Conservation (phyloP, 83 land plant species). For the Thuja plicata region DNA sequence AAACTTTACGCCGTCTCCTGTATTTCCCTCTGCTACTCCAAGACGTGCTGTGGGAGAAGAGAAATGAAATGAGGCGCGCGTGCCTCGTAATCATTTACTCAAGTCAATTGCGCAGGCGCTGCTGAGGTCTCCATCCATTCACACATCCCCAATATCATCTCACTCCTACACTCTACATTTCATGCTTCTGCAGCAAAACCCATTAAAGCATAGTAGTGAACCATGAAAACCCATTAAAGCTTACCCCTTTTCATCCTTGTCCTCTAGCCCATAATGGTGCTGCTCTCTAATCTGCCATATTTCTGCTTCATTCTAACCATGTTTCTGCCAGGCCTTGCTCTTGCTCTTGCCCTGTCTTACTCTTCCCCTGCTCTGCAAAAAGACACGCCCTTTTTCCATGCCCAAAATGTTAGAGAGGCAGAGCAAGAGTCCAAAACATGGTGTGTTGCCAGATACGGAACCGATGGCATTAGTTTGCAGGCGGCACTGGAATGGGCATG, state of each 20-base stretch:
- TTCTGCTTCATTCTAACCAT: neutral
- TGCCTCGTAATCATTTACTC: no score
- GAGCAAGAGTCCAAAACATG: conserved; percentile 18
- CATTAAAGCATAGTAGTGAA: no score
- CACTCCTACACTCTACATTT: no score
- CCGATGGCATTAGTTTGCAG: conserved; percentile 41
- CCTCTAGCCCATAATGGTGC: neutral
- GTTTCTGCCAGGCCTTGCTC: neutral
- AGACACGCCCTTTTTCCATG: neutral
- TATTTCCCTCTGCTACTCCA: no score
- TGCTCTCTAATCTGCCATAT: neutral
- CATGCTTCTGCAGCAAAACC: no score
- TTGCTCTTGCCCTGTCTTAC: neutral
- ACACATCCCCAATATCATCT: no score
- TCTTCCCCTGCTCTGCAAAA: neutral
- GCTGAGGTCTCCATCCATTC: no score
- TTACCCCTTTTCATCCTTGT: neutral
- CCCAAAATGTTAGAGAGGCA: neutral
- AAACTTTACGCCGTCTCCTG: no score
- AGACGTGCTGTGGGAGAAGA: no score
- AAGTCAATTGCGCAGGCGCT: no score
- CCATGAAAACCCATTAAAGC: no score
- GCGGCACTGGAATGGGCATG: conserved; percentile 65
- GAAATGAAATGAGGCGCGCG: no score
- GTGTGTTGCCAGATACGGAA: conserved; percentile 57